These are phyloP conservation scores for Rubus parviflorus DNA, from an alignment of 306 rosid genomes.

Conservation along the genomic window DNA sequence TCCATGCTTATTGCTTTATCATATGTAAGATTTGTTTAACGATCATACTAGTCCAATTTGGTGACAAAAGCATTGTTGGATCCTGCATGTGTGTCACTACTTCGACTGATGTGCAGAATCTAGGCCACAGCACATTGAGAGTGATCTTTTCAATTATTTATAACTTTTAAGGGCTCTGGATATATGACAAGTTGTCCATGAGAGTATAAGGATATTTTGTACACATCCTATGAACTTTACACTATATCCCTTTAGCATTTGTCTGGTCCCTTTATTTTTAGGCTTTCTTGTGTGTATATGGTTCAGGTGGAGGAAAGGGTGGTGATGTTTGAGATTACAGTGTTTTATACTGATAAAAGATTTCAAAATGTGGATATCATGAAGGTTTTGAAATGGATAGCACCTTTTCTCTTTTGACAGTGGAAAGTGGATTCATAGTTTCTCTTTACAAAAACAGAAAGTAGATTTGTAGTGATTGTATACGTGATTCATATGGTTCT, in stretches of 20 bases:
- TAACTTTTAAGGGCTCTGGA: not conserved
- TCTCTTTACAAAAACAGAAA: not conserved
- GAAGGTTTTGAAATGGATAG: conserved; percentile 15
- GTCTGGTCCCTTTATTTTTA: not conserved
- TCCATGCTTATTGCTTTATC: conserved; percentile 10
- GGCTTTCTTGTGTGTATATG: not conserved
- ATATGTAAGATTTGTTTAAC: not conserved
- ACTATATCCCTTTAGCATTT: not conserved
- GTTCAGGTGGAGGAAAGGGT: not conserved
- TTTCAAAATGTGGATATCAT: conserved; percentile 10
- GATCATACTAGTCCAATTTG: not conserved
- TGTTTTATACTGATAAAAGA: not conserved
- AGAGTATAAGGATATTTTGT: not conserved
- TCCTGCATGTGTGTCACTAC: not conserved
- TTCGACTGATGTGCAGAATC: not conserved
- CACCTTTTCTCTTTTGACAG: not conserved
- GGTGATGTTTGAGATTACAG: not conserved
- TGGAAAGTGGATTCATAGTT: not conserved
- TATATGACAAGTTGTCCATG: not conserved
- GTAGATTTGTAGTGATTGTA: not conserved
- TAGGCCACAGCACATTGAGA: not conserved
- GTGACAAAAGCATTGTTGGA: not conserved
- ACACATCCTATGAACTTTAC: not conserved
- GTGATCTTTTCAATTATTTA: not conserved
- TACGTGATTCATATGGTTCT: not conserved